Percentiles rank a stretch among this genome's conserved stretches.
Conservation (phyloP, 441 rosid genomes). For the Bocquillonia castaneifolia region DNA sequence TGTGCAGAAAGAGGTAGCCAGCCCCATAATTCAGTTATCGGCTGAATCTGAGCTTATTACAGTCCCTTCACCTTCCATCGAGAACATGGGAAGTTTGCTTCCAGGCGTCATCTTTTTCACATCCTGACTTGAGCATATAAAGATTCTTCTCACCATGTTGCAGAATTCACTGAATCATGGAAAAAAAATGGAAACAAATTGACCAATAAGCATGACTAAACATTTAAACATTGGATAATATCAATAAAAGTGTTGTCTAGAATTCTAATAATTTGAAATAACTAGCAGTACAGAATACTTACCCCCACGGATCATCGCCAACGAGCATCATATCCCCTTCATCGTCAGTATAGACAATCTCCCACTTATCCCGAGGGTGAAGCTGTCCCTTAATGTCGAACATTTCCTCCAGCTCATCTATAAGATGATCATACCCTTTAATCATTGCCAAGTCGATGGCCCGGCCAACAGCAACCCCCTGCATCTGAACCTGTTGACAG, state of each 20-base stretch:
- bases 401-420: slow-evolving; percentile 72
- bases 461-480: slow-evolving; percentile 87
- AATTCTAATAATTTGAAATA: neutral
- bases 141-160: slow-evolving; percentile 74
- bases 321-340: slow-evolving; percentile 93
- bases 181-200: too few relatives aligned
- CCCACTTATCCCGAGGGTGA: slow-evolving; percentile 57
- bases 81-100: slow-evolving; percentile 38
- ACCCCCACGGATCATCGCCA: slow-evolving; percentile 94
- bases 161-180: slow-evolving; percentile 74
- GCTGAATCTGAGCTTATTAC: slow-evolving; percentile 44
- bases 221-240: neutral
- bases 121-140: slow-evolving; percentile 62
- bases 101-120: slow-evolving; percentile 64
- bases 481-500: slow-evolving; percentile 73
- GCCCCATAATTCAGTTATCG: slow-evolving; percentile 27
- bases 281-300: slow-evolving; percentile 29
- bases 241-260: slow-evolving; percentile 1
- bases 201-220: neutral
- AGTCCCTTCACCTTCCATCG: slow-evolving; percentile 40
- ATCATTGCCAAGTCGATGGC: slow-evolving; percentile 68
- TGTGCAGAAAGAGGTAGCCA: neutral
- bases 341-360: slow-evolving; percentile 69
- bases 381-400: slow-evolving; percentile 80
- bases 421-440: slow-evolving; percentile 66